Conservation (phyloP, 192 early-diverging fungal genomes). For the Rhizophagus clarus region DNA sequence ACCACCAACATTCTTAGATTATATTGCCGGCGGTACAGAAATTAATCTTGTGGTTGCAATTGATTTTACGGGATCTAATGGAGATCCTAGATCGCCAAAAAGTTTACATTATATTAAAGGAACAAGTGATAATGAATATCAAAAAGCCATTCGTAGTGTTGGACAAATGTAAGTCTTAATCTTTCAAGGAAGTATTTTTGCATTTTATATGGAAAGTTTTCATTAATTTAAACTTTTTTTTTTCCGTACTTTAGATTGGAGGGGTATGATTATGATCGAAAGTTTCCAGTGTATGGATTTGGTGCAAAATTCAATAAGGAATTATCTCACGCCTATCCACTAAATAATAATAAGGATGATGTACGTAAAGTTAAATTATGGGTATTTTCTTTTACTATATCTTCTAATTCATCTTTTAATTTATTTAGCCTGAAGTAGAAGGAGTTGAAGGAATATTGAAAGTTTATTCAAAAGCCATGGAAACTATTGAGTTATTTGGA, state of each 20-base stretch:
- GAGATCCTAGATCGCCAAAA: conserved; percentile 47
- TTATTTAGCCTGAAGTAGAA: conserved; percentile 51
- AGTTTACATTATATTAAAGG: conserved; percentile 51
- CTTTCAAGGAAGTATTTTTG: background rate
- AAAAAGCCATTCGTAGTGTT: conserved; percentile 51
- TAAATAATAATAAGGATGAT: conserved; percentile 43
- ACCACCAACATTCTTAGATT: conserved; percentile 52
- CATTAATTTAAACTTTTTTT: background rate
- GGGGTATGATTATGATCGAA: conserved; percentile 53
- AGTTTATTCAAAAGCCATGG: conserved; percentile 45
- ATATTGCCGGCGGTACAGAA: conserved; percentile 50
- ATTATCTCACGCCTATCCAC: conserved; percentile 50
- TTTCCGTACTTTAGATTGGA: conserved; percentile 33
- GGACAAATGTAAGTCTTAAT: conserved; percentile 35
- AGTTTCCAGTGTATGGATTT: conserved; percentile 58
- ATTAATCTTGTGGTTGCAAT: conserved; percentile 52
- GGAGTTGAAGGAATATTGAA: conserved; percentile 53
- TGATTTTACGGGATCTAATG: conserved; percentile 61
- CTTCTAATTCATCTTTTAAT: background rate
- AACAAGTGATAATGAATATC: conserved; percentile 48
- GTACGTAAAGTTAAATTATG: conserved; percentile 7
- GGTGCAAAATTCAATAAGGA: conserved; percentile 48
- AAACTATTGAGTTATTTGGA: conserved; percentile 44
- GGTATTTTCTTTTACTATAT: background rate
- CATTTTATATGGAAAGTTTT: too few relatives aligned